A percentile compares a stretch with the other conserved stretches of the same genome.
Evolutionary conservation across 192 early-diverging fungal species (phyloP).

Genomic region (Irineochytrium annulatum): DNA sequence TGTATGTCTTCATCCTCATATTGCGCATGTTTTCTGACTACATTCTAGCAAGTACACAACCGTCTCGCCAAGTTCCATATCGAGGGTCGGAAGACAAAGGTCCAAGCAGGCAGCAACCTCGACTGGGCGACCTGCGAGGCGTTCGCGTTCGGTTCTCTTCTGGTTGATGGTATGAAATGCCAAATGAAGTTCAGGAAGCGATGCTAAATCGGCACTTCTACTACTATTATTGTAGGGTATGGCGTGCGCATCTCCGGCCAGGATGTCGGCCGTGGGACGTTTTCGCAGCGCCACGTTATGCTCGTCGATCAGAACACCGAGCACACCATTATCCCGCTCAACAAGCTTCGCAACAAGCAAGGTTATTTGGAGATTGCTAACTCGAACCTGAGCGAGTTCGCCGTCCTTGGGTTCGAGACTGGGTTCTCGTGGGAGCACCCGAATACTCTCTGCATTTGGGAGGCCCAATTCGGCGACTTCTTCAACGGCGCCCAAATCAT

Average conservation of each 20-base stretch:
- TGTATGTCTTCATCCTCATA: constrained; percentile 36
- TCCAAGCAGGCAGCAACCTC: constrained; percentile 63
- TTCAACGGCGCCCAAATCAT: constrained; percentile 90
- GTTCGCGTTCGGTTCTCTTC: constrained; percentile 82
- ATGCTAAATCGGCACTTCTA: neutral
- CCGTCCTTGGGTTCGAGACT: constrained; percentile 94
- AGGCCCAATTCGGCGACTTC: constrained; percentile 87
- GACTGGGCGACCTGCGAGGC: constrained; percentile 97
- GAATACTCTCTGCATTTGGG: constrained; percentile 86
- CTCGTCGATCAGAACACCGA: constrained; percentile 90
- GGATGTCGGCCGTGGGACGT: constrained; percentile 96
- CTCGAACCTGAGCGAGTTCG: constrained; percentile 86
- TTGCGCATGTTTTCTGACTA: neutral
- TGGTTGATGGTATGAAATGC: constrained; percentile 56
- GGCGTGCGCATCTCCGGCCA: constrained; percentile 94
- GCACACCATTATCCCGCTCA: constrained; percentile 79
- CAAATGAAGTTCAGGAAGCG: neutral
- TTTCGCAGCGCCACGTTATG: constrained; percentile 97
- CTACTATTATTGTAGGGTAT: constrained; percentile 44
- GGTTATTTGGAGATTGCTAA: constrained; percentile 85
- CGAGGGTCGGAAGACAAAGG: constrained; percentile 67
- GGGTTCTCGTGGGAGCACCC: constrained; percentile 91
- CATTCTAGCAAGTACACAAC: constrained; percentile 51
- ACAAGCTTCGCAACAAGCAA: constrained; percentile 43
- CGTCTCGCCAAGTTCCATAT: constrained; percentile 90